Base-by-base conservation (phyloP, 768 basidiomycete genomes). In the Rhizopogon salebrosus region DNA sequence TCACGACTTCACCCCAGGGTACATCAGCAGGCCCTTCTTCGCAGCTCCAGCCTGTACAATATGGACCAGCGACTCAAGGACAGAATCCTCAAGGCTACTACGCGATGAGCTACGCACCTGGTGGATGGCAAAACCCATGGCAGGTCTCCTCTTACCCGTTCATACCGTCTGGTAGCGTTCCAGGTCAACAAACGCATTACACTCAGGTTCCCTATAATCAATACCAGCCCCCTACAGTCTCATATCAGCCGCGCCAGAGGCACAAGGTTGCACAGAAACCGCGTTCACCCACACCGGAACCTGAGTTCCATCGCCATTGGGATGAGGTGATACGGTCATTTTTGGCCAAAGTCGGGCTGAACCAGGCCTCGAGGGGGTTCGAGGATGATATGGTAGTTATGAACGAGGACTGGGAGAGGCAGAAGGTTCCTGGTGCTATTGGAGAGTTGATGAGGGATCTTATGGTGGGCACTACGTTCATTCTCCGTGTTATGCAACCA, bases 301-400 rank as follows among this genome's bases (percentile, higher is more conserved):
- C 74, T 4, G 66, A 60, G n/a, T 65, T 72, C 6, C 79, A 75
- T 57, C 72, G 74, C 53, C 72, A 84, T 51, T 89, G 87, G 87
- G 85, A 89, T 54, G 68, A 73, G 22, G 75, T 76, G 10, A 57
- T 88, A 26, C 73, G 71, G 48, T 60, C 69, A 7, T 89, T 89
- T 53, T 62, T 89, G 55, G 62, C 66, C 13, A 71, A 76, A 40
- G 72, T 82, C 16, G 80, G 83, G 3, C 64, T 89, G 20, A 73
- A 67, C 1, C 83, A 89, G 60, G 74, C 85, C 0, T 59, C 82
- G 40, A 73, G 71, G 35, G 88, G 84, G 0, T 80, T 91, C 42
- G 82, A 87, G 57, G 67, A 74, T n/a, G 88, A 91, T 60, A 77
- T 89, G 70, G 62, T 89, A 4, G 76, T 87, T n/a, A 65, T 89